These are phyloP conservation scores for Coccinonectria pachysandricola DNA, from an alignment of 2,329 filamentous ascomycete genomes.

Conservation along the genomic window DNA sequence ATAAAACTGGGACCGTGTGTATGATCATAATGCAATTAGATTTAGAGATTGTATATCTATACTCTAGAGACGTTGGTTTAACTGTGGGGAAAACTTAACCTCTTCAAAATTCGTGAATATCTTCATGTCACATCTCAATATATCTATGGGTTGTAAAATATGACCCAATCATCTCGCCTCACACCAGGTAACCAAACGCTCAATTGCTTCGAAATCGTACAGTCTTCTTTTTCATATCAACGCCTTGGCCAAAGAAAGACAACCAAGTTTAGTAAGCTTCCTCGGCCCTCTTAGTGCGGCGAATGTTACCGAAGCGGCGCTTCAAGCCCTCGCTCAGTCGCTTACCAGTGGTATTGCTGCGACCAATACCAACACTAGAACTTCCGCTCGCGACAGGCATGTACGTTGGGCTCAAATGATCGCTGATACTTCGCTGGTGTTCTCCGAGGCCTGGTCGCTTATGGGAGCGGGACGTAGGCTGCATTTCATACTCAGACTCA, in stretches of 20 bases:
- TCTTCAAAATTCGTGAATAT: no score
- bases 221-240: no score
- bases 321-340: constrained; percentile 41
- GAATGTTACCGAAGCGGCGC: constrained; percentile 42
- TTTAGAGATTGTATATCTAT: no score
- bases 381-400: constrained; percentile 13
- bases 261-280: constrained; percentile 8
- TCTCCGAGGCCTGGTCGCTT: constrained; percentile 14
- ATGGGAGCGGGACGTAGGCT: constrained; percentile 20
- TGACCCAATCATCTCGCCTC: no score
- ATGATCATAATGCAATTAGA: no score
- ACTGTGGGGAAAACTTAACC: no score
- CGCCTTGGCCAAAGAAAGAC: no score
- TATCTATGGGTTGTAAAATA: no score
- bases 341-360: constrained; percentile 33
- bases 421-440: constrained; percentile 37
- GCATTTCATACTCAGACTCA: constrained; percentile 39
- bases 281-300: constrained; percentile 30
- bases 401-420: constrained; percentile 19
- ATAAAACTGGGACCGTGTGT: no score
- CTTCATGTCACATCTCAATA: no score
- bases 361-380: constrained; percentile 19
- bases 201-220: no score
- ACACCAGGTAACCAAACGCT: constrained; percentile 2
- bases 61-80: no score